Evolutionary conservation across 305 asterid genomes (phyloP), one percentile per base, ranked within the genome.

Genomic region (Fraxinus dipetala): DNA sequence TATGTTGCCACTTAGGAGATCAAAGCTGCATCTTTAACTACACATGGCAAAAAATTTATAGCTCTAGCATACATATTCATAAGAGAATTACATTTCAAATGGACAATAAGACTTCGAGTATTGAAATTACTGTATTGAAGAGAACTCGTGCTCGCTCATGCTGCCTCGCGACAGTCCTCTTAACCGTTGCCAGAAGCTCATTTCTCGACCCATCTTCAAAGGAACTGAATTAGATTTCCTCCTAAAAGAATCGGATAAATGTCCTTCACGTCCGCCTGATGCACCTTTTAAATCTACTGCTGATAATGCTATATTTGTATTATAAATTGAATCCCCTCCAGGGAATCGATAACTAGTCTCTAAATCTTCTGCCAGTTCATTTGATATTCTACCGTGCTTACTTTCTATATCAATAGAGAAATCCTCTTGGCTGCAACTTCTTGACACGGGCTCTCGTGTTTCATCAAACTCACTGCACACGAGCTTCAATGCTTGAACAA

Each of bases 221-320:
- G 99, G 99, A 78, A 92, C 99, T 13, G 98, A 95, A 74, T 94
- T 94, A 80, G 89, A 95, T 43, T 94, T 91, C 83, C 98, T 90
- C 89, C 94, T 86, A 79, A 90, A 93, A 30, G 98, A 93, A 83
- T 88, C 96, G 0, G 93, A 92, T 80, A 91, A 98, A 72, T 38
- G 80, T 79, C 86, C 69, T 59, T 59, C 69, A 59, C 31, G 30
- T 20, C 69, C 0, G 30, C 31, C 90, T 13, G 95, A 82, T 34
- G 75, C 84, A 45, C 91, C 87, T 79, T 85, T 85, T 48, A 93
- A 85, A 81, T 93, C 89, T 3, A 91, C 83, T 10, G 88, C 88
- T 6, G 96, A 90, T 31, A 91, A 72, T 4, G 84, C 86, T 32
- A 82, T 65, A 43, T 80, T 88, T 4, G 79, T 77, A 22, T 89